Base-by-base conservation (phyloP, 1,139 yeast species). In the Scheffersomyces stambukii region DNA sequence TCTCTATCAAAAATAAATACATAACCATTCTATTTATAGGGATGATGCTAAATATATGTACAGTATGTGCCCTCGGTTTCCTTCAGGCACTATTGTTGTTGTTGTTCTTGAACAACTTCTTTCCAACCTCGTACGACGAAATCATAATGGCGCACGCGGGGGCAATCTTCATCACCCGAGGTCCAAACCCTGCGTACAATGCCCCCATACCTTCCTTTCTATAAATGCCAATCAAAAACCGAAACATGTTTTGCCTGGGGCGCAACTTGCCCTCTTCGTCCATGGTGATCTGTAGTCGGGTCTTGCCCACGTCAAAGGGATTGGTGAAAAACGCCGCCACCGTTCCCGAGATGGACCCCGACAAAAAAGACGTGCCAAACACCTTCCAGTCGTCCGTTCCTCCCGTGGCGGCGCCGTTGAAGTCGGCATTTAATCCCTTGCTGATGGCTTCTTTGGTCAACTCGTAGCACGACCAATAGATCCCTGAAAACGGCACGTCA, bases 71-170 rank as follows among this genome's bases (percentile, higher is more conserved):
- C 17, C 11, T 23, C 11, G 10, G n/a, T 16, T 16, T 9, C 12
- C 3, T 17, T 16, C 6, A 8, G 18, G 12, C 22, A 19, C 19
- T 13, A 7, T 15, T 11, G 17, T 23, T 33, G 30, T 46, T 46
- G 9, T 46, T 59, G 29, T 48, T 48, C 27, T 47, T 56, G 47
- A 81, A 75, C 22, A 81, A 60, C 45, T 73, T 75, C 55, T 93
- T 93, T 18, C 95, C 85, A 29, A 89, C 65, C 53, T 91, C 98
- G 54, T 91, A 91, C 24, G 94, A 82, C 3, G 97, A 85, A 29
- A 91, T 89, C 99, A 91, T 93, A 21, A 91, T 91, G 3, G 98
- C 98, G 70, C 98, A 91, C 8, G 96, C 82, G 3, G 98, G 98
- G 1, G 96, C 96, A 23, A 91, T 83, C 50, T 91, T 91, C 53